Base-by-base conservation (phyloP, 768 basidiomycete genomes). In the Mycena vulgaris region DNA sequence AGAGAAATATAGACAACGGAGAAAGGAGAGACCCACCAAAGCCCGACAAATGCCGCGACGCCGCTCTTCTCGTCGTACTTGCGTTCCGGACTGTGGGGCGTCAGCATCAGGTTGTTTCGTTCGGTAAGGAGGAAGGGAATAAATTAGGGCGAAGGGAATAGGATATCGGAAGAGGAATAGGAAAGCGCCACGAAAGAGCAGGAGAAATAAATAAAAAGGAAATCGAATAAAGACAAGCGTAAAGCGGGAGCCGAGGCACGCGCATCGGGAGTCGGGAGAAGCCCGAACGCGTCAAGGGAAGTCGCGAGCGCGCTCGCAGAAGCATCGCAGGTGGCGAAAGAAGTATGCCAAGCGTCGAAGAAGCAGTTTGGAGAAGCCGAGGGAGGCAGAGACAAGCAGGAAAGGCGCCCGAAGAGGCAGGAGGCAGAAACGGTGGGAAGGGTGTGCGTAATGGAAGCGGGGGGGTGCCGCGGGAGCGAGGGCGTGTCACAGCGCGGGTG, bases 11-110 rank as follows among this genome's bases (percentile, higher is more conserved):
- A 53, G 30, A 49, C n/a, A n/a, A n/a, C n/a, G n/a, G 19, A 49
- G 19, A 56, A 27, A 5, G 10, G 21, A 45, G 7, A 25, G 25
- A 81, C 89, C 45, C 62, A 93, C 93, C 87, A 89, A 51, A 93
- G 75, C 13, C 90, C 92, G 14, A 93, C 86, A 73, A 94, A 90
- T 0, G 93, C 93, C 10, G 93, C 85, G 10, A 90, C 86, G 2
- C 91, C 93, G 70, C 90, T 87, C 0, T 88, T 89, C 37, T 87
- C 68, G 33, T 86, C 85, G 69, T 94, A 93, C 77, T 94, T 95
- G 73, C 82, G 79, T 69, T 88, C 87, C 0, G 89, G 88, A 56
- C 90, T 93, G 52, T 21, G 31, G 27, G 31, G 23, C 5, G 23
- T 47, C n/a, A 47, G 45, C 23, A 47, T 4, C n/a, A 47, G 45